These are phyloP conservation scores for Tricholoma bakamatsutake DNA, from an alignment of 768 basidiomycete species.

Conservation along the genomic window DNA sequence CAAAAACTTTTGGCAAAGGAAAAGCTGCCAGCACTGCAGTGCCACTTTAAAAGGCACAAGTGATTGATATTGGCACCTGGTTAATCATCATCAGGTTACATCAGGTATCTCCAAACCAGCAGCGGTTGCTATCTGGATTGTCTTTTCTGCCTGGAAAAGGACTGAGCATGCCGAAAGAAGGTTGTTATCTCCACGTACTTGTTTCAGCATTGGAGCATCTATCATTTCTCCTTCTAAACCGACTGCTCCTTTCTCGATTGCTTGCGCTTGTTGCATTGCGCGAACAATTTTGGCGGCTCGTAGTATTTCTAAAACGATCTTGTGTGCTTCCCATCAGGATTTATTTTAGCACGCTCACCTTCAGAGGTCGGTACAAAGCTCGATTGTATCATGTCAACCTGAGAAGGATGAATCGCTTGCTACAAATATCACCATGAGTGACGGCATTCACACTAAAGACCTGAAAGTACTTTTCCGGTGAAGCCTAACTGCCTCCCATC, in stretches of 20 bases:
- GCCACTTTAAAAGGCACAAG: too few relatives aligned
- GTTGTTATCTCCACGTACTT: constrained; percentile 34
- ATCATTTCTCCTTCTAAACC: constrained; percentile 84
- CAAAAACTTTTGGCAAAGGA: too few relatives aligned
- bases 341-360: constrained; percentile 35
- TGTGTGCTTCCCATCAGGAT: constrained; percentile 17
- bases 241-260: constrained; percentile 55
- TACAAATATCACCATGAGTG: constrained; percentile 21
- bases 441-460: neutral
- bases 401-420: constrained; percentile 94
- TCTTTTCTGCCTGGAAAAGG: constrained; percentile 35
- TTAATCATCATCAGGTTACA: neutral
- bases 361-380: constrained; percentile 71
- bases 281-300: constrained; percentile 71
- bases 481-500: constrained; percentile 84
- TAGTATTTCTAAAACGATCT: constrained; percentile 46
- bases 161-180: neutral
- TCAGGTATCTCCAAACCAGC: constrained; percentile 50
- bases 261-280: constrained; percentile 56
- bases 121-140: constrained; percentile 44
- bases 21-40: too few relatives aligned
- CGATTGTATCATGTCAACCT: constrained; percentile 70
- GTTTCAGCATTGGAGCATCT: constrained; percentile 87
- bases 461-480: constrained; percentile 68
- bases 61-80: too few relatives aligned